These are phyloP conservation scores for Pugionium cornutum DNA, from an alignment of 345 rosid species.

Conservation along the genomic window DNA sequence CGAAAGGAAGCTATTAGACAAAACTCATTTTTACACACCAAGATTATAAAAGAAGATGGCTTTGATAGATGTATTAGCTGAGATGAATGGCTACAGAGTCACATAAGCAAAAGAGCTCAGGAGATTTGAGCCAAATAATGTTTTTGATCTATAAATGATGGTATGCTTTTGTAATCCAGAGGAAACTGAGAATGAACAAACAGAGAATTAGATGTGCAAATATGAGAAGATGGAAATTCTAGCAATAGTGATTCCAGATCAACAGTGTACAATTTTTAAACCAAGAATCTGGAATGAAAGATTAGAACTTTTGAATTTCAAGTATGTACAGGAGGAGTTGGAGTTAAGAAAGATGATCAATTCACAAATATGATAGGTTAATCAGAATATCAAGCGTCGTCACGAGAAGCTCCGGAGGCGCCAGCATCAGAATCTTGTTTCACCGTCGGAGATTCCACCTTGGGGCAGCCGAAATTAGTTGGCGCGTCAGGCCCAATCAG, in stretches of 20 bases:
- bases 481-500: slow-evolving; percentile 53
- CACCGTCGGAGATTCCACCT: slow-evolving; percentile 1
- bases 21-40: not conserved
- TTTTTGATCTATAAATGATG: not conserved
- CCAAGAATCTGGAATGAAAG: slow-evolving; percentile 1
- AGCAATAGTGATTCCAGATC: slow-evolving; percentile 4
- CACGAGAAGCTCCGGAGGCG: not conserved
- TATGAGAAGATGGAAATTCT: not conserved
- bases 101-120: not conserved
- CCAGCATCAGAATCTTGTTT: slow-evolving; percentile 26
- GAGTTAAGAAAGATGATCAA: slow-evolving; percentile 15
- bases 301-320: slow-evolving; percentile 16
- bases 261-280: slow-evolving; percentile 8
- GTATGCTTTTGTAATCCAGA: not conserved
- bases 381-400: not conserved
- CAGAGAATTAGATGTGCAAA: not conserved
- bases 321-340: not conserved
- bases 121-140: not conserved
- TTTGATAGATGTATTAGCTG: not conserved
- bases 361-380: slow-evolving; percentile 28
- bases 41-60: not conserved
- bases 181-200: not conserved
- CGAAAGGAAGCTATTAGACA: not conserved
- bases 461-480: slow-evolving; percentile 45
- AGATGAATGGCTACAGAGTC: not conserved